phyloP scores from a whole-genome alignment of 805 yeast species.

The Wickerhamiella alocasiicola region DNA sequence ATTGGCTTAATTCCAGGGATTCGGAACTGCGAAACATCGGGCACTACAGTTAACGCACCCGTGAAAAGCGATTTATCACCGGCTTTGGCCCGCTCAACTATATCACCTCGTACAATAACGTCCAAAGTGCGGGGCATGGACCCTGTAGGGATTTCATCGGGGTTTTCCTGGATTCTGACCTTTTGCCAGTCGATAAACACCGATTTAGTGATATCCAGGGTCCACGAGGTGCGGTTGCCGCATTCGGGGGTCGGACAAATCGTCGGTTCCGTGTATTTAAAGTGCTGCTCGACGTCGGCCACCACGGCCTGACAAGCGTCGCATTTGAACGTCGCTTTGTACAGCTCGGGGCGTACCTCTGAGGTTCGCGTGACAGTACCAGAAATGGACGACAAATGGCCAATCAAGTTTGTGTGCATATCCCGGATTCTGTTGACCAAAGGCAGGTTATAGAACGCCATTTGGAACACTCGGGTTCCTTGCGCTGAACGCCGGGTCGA shows the following conservation, averaged over 20 bases:
- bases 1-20: conserved; percentile 90
- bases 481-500: too few relatives aligned
- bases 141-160: conserved; percentile 95
- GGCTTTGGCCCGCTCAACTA: conserved; percentile 92
- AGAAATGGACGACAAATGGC: conserved; percentile 67
- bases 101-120: conserved; percentile 82
- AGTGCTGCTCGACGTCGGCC: conserved; percentile 83
- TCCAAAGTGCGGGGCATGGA: conserved; percentile 97
- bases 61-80: conserved; percentile 92
- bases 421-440: conserved; percentile 76
- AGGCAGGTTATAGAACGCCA: conserved; percentile 80
- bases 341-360: conserved; percentile 91
- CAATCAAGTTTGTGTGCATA: conserved; percentile 77
- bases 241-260: conserved; percentile 82
- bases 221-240: conserved; percentile 76
- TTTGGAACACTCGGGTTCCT: conserved; percentile 69
- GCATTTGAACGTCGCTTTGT: conserved; percentile 76
- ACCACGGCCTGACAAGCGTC: conserved; percentile 75
- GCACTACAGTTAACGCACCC: conserved; percentile 89
- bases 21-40: conserved; percentile 88
- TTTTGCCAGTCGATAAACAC: conserved; percentile 94
- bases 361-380: conserved; percentile 96
- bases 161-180: conserved; percentile 87
- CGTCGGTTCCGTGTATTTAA: conserved; percentile 89
- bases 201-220: conserved; percentile 68